phyloP scores from a whole-genome alignment of 2,329 filamentous ascomycete genomes.

The Pseudocercospora eumusae region DNA sequence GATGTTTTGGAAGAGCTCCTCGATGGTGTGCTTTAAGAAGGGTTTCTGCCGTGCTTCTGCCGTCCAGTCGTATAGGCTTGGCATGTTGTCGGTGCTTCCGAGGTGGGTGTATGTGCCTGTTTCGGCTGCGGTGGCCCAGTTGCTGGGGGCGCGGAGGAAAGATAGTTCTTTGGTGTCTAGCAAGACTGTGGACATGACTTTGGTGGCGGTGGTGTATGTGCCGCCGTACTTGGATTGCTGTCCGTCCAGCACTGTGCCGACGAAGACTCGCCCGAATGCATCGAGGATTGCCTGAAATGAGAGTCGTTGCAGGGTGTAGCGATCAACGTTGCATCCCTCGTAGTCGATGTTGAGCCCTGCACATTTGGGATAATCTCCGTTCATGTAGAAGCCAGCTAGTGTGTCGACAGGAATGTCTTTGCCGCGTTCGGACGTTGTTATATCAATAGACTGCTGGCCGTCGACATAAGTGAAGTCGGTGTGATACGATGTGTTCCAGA shows the following conservation, averaged over 20 bases:
- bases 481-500: constrained; percentile 10
- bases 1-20: constrained; percentile 22
- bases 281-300: constrained; percentile 11
- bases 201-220: background rate
- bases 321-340: background rate
- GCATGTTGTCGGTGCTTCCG: background rate
- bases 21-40: constrained; percentile 6
- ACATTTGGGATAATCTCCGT: background rate
- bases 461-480: constrained; percentile 2
- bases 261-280: constrained; percentile 8
- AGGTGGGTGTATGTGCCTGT: background rate
- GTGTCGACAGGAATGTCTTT: background rate
- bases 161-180: constrained; percentile 1
- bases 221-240: constrained; percentile 1
- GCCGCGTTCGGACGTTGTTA: background rate
- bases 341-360: constrained; percentile 1
- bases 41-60: background rate
- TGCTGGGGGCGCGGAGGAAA: background rate
- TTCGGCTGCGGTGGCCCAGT: background rate
- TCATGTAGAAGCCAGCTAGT: constrained; percentile 7
- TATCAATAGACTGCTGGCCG: constrained; percentile 2
- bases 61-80: constrained; percentile 5
- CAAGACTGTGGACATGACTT: constrained; percentile 3
- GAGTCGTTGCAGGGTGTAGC: background rate
- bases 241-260: constrained; percentile 1